Percentiles rank a stretch among this genome's conserved stretches.
Evolutionary conservation across 495 filamentous ascomycete species (phyloP).

Genomic region (Aspergillus panamensis): DNA sequence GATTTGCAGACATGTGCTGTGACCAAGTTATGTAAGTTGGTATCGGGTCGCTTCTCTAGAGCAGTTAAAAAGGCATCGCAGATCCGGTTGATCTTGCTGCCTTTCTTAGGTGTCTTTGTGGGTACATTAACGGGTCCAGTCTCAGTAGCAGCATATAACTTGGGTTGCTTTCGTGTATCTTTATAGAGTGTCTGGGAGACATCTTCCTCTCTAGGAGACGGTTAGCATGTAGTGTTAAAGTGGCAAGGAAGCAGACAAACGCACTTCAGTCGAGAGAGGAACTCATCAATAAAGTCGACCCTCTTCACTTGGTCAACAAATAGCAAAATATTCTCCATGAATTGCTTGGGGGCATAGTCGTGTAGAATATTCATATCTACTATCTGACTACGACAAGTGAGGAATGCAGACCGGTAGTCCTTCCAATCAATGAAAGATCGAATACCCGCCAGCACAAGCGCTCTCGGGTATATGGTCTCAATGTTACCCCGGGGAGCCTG

Average conservation of each 20-base stretch:
- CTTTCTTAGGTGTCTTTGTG: slow-evolving; percentile 23
- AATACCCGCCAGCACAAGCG: slow-evolving; percentile 86
- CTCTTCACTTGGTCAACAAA: slow-evolving; percentile 88
- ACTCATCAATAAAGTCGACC: slow-evolving; percentile 82
- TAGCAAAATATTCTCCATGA: slow-evolving; percentile 67
- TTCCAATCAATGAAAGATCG: slow-evolving; percentile 71
- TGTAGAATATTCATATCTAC: slow-evolving; percentile 99
- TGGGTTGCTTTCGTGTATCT: slow-evolving; percentile 58
- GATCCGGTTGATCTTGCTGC: slow-evolving; percentile 76
- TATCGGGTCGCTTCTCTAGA: slow-evolving; percentile 59
- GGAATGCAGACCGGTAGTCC: slow-evolving; percentile 79
- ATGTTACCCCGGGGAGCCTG: slow-evolving; percentile 96
- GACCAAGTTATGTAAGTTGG: slow-evolving; percentile 85
- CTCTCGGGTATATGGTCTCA: slow-evolving; percentile 91
- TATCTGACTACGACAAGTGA: slow-evolving; percentile 82
- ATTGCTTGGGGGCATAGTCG: slow-evolving; percentile 80
- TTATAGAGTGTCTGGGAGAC: slow-evolving; percentile 92
- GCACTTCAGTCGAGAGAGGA: slow-evolving; percentile 84
- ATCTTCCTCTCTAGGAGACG: slow-evolving; percentile 71
- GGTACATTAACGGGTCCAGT: not conserved
- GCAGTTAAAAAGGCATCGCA: slow-evolving; percentile 78
- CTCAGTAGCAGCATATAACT: slow-evolving; percentile 17
- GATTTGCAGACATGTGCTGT: slow-evolving; percentile 91
- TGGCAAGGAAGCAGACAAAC: slow-evolving; percentile 14
- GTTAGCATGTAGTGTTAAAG: slow-evolving; percentile 1